Conservation (phyloP, 2,329 filamentous ascomycete genomes). For the Colletotrichum endophyticum region DNA sequence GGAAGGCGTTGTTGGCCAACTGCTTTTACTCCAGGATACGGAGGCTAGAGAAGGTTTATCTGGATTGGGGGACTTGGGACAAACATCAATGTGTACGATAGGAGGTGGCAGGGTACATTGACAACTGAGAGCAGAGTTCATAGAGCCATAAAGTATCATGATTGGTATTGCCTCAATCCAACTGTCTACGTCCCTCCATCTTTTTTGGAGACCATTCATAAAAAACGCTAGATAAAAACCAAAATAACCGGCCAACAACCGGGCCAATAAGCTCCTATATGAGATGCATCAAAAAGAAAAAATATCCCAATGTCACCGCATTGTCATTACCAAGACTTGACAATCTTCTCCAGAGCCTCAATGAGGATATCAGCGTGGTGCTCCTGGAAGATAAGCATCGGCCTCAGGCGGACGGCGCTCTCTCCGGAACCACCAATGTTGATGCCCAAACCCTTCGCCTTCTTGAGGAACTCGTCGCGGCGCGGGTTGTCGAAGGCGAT, state of each 20-base stretch:
- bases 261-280: neutral
- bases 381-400: conserved; percentile 93
- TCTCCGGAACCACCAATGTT: conserved; percentile 87
- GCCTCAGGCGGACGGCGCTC: conserved; percentile 77
- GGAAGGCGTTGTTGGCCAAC: neutral
- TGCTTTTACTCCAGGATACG: neutral
- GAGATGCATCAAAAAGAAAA: neutral
- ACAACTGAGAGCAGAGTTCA: neutral
- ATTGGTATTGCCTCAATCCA: neutral
- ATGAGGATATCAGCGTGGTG: conserved; percentile 87
- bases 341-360: conserved; percentile 78
- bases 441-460: conserved; percentile 80
- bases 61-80: neutral
- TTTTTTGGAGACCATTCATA: neutral
- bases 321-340: conserved; percentile 43
- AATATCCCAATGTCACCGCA: neutral
- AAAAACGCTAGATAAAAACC: conserved; percentile 2
- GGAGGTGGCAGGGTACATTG: neutral
- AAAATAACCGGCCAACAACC: neutral
- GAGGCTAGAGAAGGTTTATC: neutral
- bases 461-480: conserved; percentile 78
- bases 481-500: conserved; percentile 88
- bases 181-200: neutral
- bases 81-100: neutral
- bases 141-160: neutral